Evolutionary conservation across 768 basidiomycete genomes (phyloP).

Genomic region (Nevesoporus exiguus): DNA sequence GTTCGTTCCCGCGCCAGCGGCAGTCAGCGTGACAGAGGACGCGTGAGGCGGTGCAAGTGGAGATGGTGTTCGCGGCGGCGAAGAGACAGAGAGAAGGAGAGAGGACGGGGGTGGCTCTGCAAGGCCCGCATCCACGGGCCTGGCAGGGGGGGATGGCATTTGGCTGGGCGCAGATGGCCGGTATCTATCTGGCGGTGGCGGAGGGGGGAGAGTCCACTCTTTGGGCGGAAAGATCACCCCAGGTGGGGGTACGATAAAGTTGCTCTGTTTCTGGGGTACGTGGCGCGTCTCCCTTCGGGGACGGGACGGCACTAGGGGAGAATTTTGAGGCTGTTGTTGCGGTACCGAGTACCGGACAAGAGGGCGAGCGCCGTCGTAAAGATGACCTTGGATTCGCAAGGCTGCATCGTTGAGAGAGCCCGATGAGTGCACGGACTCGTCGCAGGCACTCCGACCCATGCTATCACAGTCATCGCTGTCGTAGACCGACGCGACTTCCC

Average conservation of each 20-base stretch:
- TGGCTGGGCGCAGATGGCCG: conserved; percentile 3
- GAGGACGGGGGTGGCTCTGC: conserved; percentile 10
- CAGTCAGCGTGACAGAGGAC: background rate
- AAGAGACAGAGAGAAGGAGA: conserved; percentile 13
- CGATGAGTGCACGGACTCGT: conserved; percentile 10
- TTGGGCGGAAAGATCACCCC: conserved; percentile 24
- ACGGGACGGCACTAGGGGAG: background rate
- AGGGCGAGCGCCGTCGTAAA: conserved; percentile 3
- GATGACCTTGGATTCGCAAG: conserved; percentile 1
- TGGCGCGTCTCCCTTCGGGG: conserved; percentile 13
- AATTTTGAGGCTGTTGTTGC: conserved; percentile 12
- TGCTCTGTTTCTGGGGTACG: conserved; percentile 8
- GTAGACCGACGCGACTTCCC: conserved; percentile 30
- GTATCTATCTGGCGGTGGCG: conserved; percentile 13
- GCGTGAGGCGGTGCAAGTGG: conserved; percentile 6
- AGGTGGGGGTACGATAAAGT: conserved; percentile 24
- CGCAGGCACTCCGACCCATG: conserved; percentile 19
- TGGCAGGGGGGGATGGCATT: conserved; percentile 4
- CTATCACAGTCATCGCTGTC: conserved; percentile 29
- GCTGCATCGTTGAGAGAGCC: conserved; percentile 8
- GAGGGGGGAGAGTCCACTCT: conserved; percentile 6
- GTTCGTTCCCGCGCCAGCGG: conserved; percentile 5
- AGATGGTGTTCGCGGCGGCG: conserved; percentile 11
- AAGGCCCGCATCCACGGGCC: background rate
- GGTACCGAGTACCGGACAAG: conserved; percentile 18